Evolutionary conservation across 352 stramenopile species (phyloP).

Genomic region (Pythium oligandrum): DNA sequence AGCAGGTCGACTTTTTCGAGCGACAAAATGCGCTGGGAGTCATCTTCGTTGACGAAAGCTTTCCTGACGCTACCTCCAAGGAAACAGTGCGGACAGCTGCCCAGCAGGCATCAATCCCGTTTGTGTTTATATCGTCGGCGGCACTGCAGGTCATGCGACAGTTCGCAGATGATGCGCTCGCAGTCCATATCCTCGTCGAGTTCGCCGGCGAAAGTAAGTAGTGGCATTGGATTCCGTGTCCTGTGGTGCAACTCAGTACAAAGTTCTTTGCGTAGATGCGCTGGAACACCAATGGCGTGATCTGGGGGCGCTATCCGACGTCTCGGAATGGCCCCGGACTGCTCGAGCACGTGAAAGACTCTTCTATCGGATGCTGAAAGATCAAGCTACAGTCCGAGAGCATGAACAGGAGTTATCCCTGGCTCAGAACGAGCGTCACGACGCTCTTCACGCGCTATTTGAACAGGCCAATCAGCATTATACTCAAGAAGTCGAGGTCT

Average conservation of each 20-base stretch:
- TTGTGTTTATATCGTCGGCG: slow-evolving; percentile 38
- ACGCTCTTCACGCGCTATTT: slow-evolving; percentile 27
- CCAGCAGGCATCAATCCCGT: slow-evolving; percentile 28
- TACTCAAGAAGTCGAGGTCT: too few relatives aligned
- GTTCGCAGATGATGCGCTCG: not conserved
- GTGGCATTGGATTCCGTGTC: not conserved
- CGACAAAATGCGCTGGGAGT: slow-evolving; percentile 29
- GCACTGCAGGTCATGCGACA: slow-evolving; percentile 7
- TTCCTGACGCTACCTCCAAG: slow-evolving; percentile 18
- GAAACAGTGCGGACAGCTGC: slow-evolving; percentile 16
- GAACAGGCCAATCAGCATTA: slow-evolving; percentile 10
- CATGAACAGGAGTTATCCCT: slow-evolving; percentile 40
- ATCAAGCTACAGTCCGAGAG: slow-evolving; percentile 37
- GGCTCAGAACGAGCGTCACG: slow-evolving; percentile 41
- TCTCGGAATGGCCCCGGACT: slow-evolving; percentile 46
- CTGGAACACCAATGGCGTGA: slow-evolving; percentile 62
- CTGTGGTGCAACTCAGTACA: too few relatives aligned
- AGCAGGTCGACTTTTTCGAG: slow-evolving; percentile 43
- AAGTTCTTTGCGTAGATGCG: slow-evolving; percentile 26
- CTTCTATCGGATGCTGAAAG: slow-evolving; percentile 72
- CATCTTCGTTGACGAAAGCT: slow-evolving; percentile 35
- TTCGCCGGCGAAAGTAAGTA: slow-evolving; percentile 62
- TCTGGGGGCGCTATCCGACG: slow-evolving; percentile 38
- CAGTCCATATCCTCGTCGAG: slow-evolving; percentile 44
- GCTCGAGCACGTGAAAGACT: slow-evolving; percentile 39